phyloP scores from a whole-genome alignment of 169 alveolate species.

The Plasmodium gaboni region DNA sequence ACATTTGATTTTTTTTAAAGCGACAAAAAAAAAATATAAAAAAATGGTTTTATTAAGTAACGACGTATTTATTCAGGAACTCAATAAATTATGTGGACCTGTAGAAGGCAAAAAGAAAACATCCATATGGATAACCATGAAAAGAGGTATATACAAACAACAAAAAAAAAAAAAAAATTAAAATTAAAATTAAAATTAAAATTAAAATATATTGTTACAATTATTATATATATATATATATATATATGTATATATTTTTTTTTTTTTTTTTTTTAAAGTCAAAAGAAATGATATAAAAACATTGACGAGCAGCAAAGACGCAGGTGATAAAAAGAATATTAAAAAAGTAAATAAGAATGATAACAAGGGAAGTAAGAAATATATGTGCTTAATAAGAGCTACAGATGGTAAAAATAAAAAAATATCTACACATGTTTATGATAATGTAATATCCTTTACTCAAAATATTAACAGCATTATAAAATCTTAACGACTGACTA shows the following conservation, averaged over 20 bases:
- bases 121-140: slow-evolving; percentile 84
- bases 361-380: slow-evolving; percentile 26
- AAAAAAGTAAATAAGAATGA: slow-evolving; percentile 35
- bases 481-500: neutral
- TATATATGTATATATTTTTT: neutral
- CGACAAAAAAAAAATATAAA: slow-evolving; percentile 8
- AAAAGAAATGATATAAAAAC: slow-evolving; percentile 38
- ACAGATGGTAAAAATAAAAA: slow-evolving; percentile 64
- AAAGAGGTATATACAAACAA: slow-evolving; percentile 77
- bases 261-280: slow-evolving; percentile 10
- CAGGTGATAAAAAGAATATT: slow-evolving; percentile 15
- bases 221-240: neutral
- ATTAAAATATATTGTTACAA: too few relatives aligned
- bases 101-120: slow-evolving; percentile 76
- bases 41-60: slow-evolving; percentile 82
- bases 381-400: slow-evolving; percentile 58
- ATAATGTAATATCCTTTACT: slow-evolving; percentile 46
- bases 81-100: slow-evolving; percentile 77
- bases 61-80: slow-evolving; percentile 77
- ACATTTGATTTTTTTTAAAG: neutral
- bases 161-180: neutral
- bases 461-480: slow-evolving; percentile 50
- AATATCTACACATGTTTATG: slow-evolving; percentile 55
- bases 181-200: too few relatives aligned
- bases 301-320: slow-evolving; percentile 1